Evolutionary conservation across 495 filamentous ascomycete species (phyloP), one percentile per base, ranked within the genome.

Genomic region (Penicillium pancosmium): DNA sequence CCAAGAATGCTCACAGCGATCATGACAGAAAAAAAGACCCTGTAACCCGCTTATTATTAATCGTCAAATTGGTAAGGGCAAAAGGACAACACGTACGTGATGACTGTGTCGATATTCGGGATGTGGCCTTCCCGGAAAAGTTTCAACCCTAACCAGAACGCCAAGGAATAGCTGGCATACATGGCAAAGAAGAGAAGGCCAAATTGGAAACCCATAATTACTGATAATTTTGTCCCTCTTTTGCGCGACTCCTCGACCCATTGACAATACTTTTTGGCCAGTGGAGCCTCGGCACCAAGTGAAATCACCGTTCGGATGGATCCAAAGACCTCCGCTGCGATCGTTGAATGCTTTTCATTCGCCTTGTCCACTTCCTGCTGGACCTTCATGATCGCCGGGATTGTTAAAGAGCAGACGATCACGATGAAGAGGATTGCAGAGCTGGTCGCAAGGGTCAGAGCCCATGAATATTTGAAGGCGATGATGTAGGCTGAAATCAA

Each of bases 171-270:
- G 27, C 79, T 77, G 6, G 73, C 57, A 59, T 82, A 84, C 61
- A 71, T 70, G 11, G 68, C 61, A 41, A 80, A 80, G 54, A 77
- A 76, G 1, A 76, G 15, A 34, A 67, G 59, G 3, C 56, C 65
- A 19, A 74, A 56, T 31, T 77, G 73, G 5, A 69, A 21, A 2
- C 72, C 75, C 5, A 60, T 46, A 6, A 72, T 25, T 0, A 64
- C 34, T 0, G 69, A 60, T 56, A 77, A 60, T 5, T 52, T 57
- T 43, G 80, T 63, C 1, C 86, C 87, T 31, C 81, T 76, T 13
- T 71, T 75, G 15, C 74, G 79, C 3, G 86, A 80, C 56, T 86
- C 81, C 38, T 84, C 78, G 5, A 91, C 73, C 78, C 83, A 85
- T 1, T 65, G 67, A 4, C 59, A 35, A 49, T 83, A 80, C n/a